Conservation (phyloP, 2,329 filamentous ascomycete genomes). For the Clonostachys chloroleuca region DNA sequence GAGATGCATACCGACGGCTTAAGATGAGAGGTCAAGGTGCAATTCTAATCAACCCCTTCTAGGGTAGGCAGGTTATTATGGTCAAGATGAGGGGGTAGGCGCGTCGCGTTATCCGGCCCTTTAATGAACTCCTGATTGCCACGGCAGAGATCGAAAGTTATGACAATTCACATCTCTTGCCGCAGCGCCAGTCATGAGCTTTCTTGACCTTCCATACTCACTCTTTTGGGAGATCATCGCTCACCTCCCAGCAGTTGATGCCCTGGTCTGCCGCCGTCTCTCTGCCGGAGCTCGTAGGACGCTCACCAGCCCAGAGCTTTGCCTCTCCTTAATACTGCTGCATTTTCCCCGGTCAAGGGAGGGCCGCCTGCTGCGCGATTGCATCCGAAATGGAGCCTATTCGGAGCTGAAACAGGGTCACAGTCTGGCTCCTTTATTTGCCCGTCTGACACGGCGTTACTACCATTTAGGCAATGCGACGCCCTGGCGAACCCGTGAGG, state of each 20-base stretch:
- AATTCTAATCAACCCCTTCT: too few species aligned
- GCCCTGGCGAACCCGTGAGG: constrained; percentile 25
- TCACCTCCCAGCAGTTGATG: constrained; percentile 42
- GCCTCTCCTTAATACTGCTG: constrained; percentile 39
- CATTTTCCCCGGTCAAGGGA: constrained; percentile 51
- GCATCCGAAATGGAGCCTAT: constrained; percentile 3
- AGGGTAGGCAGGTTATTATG: too few species aligned
- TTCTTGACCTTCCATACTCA: constrained; percentile 48
- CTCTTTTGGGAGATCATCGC: constrained; percentile 50
- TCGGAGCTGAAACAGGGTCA: not conserved
- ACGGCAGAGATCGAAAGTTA: too few species aligned
- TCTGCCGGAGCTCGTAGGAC: constrained; percentile 41
- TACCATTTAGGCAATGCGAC: constrained; percentile 42
- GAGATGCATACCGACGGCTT: too few species aligned
- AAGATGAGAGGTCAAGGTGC: too few species aligned
- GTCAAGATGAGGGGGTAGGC: too few species aligned
- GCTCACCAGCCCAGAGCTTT: constrained; percentile 42
- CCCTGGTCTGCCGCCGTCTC: constrained; percentile 46
- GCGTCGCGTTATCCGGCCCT: too few species aligned
- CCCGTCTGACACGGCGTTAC: constrained; percentile 48
- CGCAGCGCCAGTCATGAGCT: constrained; percentile 16
- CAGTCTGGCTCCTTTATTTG: constrained; percentile 37
- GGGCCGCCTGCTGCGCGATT: constrained; percentile 28
- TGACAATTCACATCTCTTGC: too few species aligned
- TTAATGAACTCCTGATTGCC: too few species aligned